A percentile compares a stretch with the other conserved stretches of the same genome.
Evolutionary conservation across 352 stramenopile genomes (phyloP).

Genomic region (Globisporangium megalacanthum): DNA sequence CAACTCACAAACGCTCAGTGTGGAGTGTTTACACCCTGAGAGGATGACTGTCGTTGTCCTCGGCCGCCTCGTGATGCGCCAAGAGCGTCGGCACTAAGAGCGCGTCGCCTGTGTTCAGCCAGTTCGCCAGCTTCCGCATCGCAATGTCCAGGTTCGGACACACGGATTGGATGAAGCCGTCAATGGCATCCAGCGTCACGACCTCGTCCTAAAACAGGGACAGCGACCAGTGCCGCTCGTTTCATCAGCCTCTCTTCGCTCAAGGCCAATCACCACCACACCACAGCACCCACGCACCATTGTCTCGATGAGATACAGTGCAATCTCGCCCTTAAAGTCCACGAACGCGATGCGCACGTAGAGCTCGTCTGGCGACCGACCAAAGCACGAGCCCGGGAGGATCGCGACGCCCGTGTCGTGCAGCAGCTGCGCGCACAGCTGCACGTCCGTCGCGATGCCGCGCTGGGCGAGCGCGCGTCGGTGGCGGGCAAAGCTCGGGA

Average conservation of each 20-base stretch:
- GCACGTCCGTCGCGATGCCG: constrained; percentile 66
- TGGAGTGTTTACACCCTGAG: no score
- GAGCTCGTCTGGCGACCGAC: constrained; percentile 65
- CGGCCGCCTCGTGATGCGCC: not conserved
- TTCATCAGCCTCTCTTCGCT: no score
- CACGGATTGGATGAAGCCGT: constrained; percentile 85
- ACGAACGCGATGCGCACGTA: constrained; percentile 82
- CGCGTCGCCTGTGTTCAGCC: constrained; percentile 33
- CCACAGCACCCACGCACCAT: constrained; percentile 43
- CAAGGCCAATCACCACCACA: not conserved
- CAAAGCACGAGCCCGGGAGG: constrained; percentile 79
- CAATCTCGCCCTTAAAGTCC: constrained; percentile 86
- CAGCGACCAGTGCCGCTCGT: no score
- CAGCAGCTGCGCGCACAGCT: constrained; percentile 71
- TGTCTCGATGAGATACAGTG: constrained; percentile 83
- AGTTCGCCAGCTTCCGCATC: constrained; percentile 72
- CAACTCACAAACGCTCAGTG: no score
- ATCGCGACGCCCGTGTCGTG: constrained; percentile 84
- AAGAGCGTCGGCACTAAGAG: constrained; percentile 14
- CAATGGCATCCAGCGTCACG: constrained; percentile 58
- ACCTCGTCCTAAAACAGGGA: constrained; percentile 34
- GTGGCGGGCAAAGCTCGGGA: constrained; percentile 74
- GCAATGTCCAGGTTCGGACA: constrained; percentile 82
- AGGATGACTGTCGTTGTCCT: constrained; percentile 7
- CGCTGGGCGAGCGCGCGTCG: constrained; percentile 50